Conservation (phyloP, 2,329 filamentous ascomycete species). For the Stachybotrys chlorohalonatus region DNA sequence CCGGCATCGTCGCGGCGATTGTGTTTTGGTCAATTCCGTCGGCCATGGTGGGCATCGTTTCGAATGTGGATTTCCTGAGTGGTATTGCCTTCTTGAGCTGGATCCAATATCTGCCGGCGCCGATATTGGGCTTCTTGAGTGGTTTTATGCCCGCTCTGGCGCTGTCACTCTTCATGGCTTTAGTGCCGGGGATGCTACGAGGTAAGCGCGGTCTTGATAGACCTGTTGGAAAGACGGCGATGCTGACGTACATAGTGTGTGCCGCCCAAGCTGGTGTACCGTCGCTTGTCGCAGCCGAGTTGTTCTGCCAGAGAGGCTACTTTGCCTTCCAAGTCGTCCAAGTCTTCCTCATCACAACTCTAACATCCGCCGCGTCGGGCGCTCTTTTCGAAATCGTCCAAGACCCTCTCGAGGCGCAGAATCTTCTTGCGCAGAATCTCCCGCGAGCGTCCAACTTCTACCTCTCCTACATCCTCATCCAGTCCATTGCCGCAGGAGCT, state of each 20-base stretch:
- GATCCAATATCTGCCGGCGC: slow-evolving; percentile 58
- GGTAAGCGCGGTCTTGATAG: slow-evolving; percentile 12
- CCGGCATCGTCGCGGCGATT: slow-evolving; percentile 68
- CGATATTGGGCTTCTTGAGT: slow-evolving; percentile 74
- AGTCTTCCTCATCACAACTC: slow-evolving; percentile 79
- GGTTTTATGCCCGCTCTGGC: slow-evolving; percentile 75
- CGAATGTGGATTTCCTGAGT: slow-evolving; percentile 67
- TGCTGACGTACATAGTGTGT: slow-evolving; percentile 42
- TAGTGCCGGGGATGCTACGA: slow-evolving; percentile 76
- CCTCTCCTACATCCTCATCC: slow-evolving; percentile 85
- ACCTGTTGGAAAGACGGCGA: neutral
- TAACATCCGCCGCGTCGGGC: slow-evolving; percentile 71
- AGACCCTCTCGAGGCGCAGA: slow-evolving; percentile 52
- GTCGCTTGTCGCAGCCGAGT: slow-evolving; percentile 69
- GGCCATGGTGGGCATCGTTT: slow-evolving; percentile 74
- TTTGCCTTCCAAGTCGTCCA: slow-evolving; percentile 88
- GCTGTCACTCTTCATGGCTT: slow-evolving; percentile 74
- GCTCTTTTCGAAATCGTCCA: slow-evolving; percentile 54
- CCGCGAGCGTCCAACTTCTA: slow-evolving; percentile 90
- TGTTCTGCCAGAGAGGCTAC: slow-evolving; percentile 86
- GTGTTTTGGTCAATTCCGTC: slow-evolving; percentile 78
- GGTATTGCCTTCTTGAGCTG: slow-evolving; percentile 61
- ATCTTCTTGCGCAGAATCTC: slow-evolving; percentile 61
- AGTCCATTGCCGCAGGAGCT: slow-evolving; percentile 73
- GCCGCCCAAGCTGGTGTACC: slow-evolving; percentile 74